A percentile compares a stretch with the other conserved stretches of the same genome.
Evolutionary conservation across 371 early-diverging fungal species (phyloP).

Genomic region (Mucor sp.): DNA sequence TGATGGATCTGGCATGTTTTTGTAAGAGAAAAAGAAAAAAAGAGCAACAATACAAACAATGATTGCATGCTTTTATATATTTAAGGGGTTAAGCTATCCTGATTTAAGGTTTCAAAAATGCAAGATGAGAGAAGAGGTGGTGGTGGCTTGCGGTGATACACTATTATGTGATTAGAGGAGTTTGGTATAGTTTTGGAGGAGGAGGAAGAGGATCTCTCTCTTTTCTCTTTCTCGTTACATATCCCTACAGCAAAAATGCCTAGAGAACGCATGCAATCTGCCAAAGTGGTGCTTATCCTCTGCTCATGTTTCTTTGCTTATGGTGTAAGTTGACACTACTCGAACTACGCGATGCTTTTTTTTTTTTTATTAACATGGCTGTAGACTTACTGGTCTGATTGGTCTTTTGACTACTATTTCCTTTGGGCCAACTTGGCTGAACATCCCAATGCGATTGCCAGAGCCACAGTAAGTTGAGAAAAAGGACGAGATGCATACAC

Average conservation of each 20-base stretch:
- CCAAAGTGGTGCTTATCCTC: constrained; percentile 47
- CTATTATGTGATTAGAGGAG: too few relatives aligned
- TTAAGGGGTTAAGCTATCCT: background rate
- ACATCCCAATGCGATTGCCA: constrained; percentile 43
- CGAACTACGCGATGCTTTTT: background rate
- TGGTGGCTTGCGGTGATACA: background rate
- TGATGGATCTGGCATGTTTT: constrained; percentile 13
- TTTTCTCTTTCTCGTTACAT: background rate
- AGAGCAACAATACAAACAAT: background rate
- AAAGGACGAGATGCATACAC: too few relatives aligned
- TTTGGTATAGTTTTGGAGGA: too few relatives aligned
- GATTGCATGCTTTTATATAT: background rate
- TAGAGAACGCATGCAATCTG: constrained; percentile 43
- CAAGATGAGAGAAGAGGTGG: background rate
- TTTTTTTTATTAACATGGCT: background rate
- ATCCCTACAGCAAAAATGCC: constrained; percentile 4
- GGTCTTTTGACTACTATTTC: constrained; percentile 52
- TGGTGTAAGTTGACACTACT: constrained; percentile 36
- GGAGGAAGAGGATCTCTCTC: background rate
- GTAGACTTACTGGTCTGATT: constrained; percentile 53
- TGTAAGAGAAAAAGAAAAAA: background rate
- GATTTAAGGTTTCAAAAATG: background rate
- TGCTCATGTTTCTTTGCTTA: constrained; percentile 55
- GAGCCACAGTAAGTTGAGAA: constrained; percentile 37
- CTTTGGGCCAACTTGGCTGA: constrained; percentile 49